Evolutionary conservation across 208 protist species (phyloP), one percentile per base, ranked within the genome.

Genomic region (Leptomonas seymouri): DNA sequence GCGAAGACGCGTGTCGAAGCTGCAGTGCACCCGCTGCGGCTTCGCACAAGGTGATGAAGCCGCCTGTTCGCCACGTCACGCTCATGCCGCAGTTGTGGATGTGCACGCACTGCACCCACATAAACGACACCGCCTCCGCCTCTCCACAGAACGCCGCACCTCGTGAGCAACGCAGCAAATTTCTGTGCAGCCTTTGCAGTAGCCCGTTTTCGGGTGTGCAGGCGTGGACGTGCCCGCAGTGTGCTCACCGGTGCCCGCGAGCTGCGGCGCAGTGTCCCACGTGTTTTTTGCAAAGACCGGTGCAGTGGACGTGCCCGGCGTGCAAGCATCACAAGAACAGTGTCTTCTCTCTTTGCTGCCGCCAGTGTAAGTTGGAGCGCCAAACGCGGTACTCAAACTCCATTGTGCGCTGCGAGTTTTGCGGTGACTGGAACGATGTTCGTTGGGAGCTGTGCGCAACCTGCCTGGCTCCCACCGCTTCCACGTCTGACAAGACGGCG

Each of bases 381-480:
- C 23, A 15, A 20, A 39, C 50, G 16, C 67, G 63, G 5, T 44
- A 69, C 0, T 93, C 76, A 16, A 78, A 89, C 45, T 74, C 76
- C 11, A 58, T 88, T 0, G 51, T 80, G 41, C 61, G 60, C 30
- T 96, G 91, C 70, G 16, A 46, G 8, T 46, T 34, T 3, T 96
- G 91, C 53, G 42, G 53, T 14, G 74, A 76, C 18, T 82, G 74
- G 28, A 93, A 93, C 62, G 91, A 93, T 65, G 79, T 82, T 20
- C 84, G 87, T 18, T 96, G 87, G 87, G 87, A 96, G 66, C 67
- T 96, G 53, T 96, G 91, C 60, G 69, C 76, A 50, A 80, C 63
- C 58, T 95, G 90, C 25, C 48, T 82, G 78, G 63, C 70, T 51
- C 87, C 74, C 14, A 45, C 82, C 16, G 20, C 46, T 20, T 27